Evolutionary conservation across 2,329 filamentous ascomycete genomes (phyloP), one percentile per base, ranked within the genome.

Genomic region (Cercospora zeae-maydis): DNA sequence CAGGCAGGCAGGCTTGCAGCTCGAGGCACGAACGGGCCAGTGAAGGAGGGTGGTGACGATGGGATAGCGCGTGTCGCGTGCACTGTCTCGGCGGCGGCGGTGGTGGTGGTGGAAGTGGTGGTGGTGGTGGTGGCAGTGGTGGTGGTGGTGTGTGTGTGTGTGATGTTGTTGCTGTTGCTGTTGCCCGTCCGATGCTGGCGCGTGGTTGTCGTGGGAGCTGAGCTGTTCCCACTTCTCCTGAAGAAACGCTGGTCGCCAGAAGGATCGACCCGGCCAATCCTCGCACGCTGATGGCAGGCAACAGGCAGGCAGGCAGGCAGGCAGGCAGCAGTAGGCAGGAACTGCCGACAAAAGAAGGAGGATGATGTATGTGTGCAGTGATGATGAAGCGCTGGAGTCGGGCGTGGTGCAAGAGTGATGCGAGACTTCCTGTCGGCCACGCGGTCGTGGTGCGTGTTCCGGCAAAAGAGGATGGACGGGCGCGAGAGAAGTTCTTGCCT

Each of bases 1-100:
- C 53, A 58, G 34, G n/a, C n/a, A n/a, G n/a, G n/a, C n/a, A n/a
- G n/a, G n/a, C n/a, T 27, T 61, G 62, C 62, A 61, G 58, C 57
- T 58, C 52, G 56, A 59, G 54, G 61, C 61, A 59, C 57, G 61
- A 57, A 51, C 47, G 16, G 47, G 21, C 47, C 27, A 27, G 47
- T 30, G 19, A 21, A 51, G 47, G 47, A 16, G 14, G 47, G 27
- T 21, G 47, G 27, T 51, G 47, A 27, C 27, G 47, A 51, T n/a
- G 47, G 47, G 47, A 24, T 13, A 51, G 37, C 37, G 37, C 37
- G 37, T 21, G 37, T 42, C 21, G 37, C 37, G 37, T 42, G 37
- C 37, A 19, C 14, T 27, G 27, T 51, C 11, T 2, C 13, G 45
- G n/a, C 27, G 47, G 27, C 27, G 47, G 27, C 27, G 47, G 27